Evolutionary conservation across 2,329 filamentous ascomycete species (phyloP), one percentile per base, ranked within the genome.

Genomic region (Clonostachys rosea): DNA sequence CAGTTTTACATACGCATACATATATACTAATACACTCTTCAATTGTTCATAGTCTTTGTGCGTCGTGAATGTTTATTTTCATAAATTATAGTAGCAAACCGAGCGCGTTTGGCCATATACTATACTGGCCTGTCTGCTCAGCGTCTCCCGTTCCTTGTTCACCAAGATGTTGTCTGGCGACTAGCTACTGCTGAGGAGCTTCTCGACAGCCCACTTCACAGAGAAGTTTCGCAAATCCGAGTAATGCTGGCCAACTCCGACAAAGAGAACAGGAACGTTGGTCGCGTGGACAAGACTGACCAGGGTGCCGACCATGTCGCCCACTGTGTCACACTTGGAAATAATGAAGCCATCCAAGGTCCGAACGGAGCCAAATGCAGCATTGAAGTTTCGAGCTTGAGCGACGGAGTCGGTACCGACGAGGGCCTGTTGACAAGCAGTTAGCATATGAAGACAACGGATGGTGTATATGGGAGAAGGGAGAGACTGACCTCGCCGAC

Each of bases 251-350:
- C 83, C 83, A 30, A 86, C 81, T 48, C 80, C 94, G 55, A 99
- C 79, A 62, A 99, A 99, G 11, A 97, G 78, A 17, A 99, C 91
- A 0, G 95, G 95, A 42, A 99, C 95, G 30, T 92, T 90, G 5
- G 95, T 99, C 4, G 94, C 92, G 70, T 97, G 92, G 37, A 99
- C 92, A 75, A 99, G 92, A 64, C 89, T 96, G 52, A 99, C 94
- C 53, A 99, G 74, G 4, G 92, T 96, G 56, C 80, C 91, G 40
- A 96, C 91, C 91, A 97, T 97, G 70, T 96, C 92, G n/a, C 94
- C 95, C 36, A 99, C 95, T 0, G 94, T 99, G 70, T 99, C 94
- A 65, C 94, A 97, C 69, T 99, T 99, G 50, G 87, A 92, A 58
- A 99, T 96, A 63, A 99, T 96, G 68, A 99, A 99, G 6, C 94